Evolutionary conservation across 2,329 filamentous ascomycete species (phyloP).

Genomic region (Alternaria conjuncta): DNA sequence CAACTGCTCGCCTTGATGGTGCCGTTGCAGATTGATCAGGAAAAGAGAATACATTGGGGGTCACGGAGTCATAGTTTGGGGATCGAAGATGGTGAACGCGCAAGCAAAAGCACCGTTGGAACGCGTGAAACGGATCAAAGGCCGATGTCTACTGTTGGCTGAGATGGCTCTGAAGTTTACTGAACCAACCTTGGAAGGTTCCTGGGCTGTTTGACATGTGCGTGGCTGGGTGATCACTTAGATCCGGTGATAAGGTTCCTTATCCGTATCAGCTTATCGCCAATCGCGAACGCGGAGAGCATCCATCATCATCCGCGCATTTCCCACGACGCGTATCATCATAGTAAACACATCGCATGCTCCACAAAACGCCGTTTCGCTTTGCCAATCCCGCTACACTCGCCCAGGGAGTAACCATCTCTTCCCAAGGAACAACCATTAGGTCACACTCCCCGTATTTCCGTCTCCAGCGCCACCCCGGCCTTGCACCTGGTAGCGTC

Average conservation of each 20-base stretch:
- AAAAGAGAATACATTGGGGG: not conserved
- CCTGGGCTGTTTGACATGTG: conserved; percentile 1
- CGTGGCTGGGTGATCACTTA: not conserved
- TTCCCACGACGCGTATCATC: not conserved
- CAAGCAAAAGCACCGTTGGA: not conserved
- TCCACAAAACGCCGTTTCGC: not conserved
- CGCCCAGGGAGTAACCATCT: not conserved
- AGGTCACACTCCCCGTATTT: not conserved
- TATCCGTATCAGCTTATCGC: conserved; percentile 1
- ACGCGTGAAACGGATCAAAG: not conserved
- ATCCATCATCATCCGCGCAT: not conserved
- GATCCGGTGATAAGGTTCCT: not conserved
- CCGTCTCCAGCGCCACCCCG: not conserved
- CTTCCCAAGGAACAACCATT: not conserved
- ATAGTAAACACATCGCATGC: not conserved
- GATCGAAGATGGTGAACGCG: conserved; percentile 2
- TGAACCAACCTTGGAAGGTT: not conserved
- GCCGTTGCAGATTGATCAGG: not conserved
- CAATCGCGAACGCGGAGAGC: not conserved
- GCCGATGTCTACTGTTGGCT: not conserved
- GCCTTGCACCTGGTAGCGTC: not conserved
- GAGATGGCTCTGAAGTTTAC: not conserved
- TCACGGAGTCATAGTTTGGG: not conserved
- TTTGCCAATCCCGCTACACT: not conserved
- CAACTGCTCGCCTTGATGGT: not conserved